A percentile compares a stretch with the other conserved stretches of the same genome.
These are phyloP conservation scores for Phanerodontia chrysosporium DNA, from an alignment of 768 basidiomycete species.

Conservation along the genomic window DNA sequence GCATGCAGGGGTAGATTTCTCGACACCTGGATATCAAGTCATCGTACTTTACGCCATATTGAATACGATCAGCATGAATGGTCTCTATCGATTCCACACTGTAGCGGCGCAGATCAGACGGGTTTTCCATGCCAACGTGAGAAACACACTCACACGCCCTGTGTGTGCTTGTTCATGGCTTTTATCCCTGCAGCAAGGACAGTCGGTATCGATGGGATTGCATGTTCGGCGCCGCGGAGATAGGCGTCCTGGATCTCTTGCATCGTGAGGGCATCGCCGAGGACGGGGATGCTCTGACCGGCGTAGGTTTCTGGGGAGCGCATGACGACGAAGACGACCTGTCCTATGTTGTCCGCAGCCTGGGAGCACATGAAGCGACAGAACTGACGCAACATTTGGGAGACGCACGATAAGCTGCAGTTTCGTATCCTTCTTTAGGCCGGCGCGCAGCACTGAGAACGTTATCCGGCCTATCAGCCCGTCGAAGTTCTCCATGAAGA, in stretches of 20 bases:
- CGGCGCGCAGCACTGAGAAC: constrained; percentile 29
- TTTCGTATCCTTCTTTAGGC: constrained; percentile 31
- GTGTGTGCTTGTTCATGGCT: not conserved
- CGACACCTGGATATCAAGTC: not conserved
- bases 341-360: constrained; percentile 15
- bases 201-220: not conserved
- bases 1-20: constrained; percentile 12
- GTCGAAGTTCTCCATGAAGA: constrained; percentile 43
- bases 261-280: not conserved
- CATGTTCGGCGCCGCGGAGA: not conserved
- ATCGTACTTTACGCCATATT: not conserved
- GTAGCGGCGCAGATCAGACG: not conserved
- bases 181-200: not conserved
- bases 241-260: not conserved
- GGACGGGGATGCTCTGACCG: not conserved
- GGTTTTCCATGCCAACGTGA: not conserved
- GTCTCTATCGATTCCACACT: not conserved
- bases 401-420: constrained; percentile 32
- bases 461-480: constrained; percentile 35
- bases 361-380: not conserved
- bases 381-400: not conserved
- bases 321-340: constrained; percentile 3
- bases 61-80: not conserved
- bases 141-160: not conserved
- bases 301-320: not conserved